Conservation (phyloP, 2,329 filamentous ascomycete species). For the Ophiognomonia clavigignenti-juglandacearum region DNA sequence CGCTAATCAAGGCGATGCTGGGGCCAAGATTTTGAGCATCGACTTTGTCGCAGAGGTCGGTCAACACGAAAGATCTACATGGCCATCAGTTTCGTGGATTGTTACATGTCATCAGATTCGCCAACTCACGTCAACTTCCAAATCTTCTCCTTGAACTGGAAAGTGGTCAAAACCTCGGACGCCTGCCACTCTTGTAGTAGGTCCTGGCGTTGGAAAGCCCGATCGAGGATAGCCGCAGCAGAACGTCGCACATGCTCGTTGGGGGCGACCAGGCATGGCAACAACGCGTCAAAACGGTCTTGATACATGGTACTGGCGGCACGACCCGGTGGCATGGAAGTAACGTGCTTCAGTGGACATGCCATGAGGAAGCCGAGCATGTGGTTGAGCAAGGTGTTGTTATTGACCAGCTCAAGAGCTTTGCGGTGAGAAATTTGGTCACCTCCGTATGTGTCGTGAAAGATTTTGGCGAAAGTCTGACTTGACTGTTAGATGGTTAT, state of each 20-base stretch:
- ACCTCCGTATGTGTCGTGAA: conserved; percentile 32
- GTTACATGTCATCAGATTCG: conserved; percentile 13
- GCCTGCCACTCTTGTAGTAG: conserved; percentile 31
- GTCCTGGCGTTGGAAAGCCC: conserved; percentile 37
- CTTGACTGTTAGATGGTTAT: neutral
- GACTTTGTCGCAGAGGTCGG: conserved; percentile 45
- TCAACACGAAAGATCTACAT: conserved; percentile 39
- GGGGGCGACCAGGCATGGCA: conserved; percentile 49
- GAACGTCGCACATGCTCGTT: conserved; percentile 44
- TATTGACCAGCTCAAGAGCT: conserved; percentile 32
- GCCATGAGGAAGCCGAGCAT: conserved; percentile 55
- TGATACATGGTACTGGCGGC: conserved; percentile 34
- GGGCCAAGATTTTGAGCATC: conserved; percentile 36
- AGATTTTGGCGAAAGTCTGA: conserved; percentile 34
- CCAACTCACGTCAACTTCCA: conserved; percentile 49
- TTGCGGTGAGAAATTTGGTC: conserved; percentile 36
- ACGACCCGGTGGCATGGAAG: conserved; percentile 30
- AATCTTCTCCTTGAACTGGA: conserved; percentile 38
- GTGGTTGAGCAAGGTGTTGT: conserved; percentile 40
- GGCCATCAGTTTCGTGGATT: conserved; percentile 3
- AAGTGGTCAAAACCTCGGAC: conserved; percentile 31
- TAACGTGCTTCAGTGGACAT: conserved; percentile 45
- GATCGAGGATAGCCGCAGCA: conserved; percentile 42
- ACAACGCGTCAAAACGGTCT: conserved; percentile 45
- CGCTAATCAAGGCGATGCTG: conserved; percentile 43